These are phyloP conservation scores for Simmondsia chinensis DNA, from an alignment of 148 eudicot species.

Conservation along the genomic window DNA sequence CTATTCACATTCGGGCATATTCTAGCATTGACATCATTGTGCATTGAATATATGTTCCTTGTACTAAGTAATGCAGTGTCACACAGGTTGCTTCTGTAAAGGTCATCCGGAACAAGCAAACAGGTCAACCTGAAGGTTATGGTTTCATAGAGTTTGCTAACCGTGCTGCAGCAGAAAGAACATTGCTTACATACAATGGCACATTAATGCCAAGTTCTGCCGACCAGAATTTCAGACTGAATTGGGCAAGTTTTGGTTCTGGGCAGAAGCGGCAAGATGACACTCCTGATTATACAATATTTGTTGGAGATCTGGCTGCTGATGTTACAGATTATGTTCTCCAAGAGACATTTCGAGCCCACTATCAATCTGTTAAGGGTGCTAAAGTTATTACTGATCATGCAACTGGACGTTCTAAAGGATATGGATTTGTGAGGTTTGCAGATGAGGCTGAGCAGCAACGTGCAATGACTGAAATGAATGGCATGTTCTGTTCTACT, in stretches of 20 bases:
- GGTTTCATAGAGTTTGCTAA: slow-evolving; percentile 79
- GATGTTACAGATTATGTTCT: slow-evolving; percentile 84
- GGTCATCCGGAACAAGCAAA: slow-evolving; percentile 80
- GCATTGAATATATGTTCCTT: neutral
- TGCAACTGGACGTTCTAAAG: slow-evolving; percentile 77
- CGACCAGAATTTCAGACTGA: slow-evolving; percentile 76
- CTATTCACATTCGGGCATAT: neutral
- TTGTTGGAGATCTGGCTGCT: slow-evolving; percentile 96
- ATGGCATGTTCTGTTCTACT: slow-evolving; percentile 67
- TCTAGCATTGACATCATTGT: neutral
- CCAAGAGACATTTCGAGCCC: slow-evolving; percentile 73
- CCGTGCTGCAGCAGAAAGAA: slow-evolving; percentile 79
- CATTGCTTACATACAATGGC: slow-evolving; percentile 59
- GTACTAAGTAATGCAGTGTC: slow-evolving; percentile 5
- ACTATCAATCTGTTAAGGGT: slow-evolving; percentile 73
- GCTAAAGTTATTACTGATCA: slow-evolving; percentile 94
- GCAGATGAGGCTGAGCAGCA: slow-evolving; percentile 81
- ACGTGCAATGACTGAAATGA: slow-evolving; percentile 94
- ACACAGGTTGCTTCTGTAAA: slow-evolving; percentile 62
- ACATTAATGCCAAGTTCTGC: slow-evolving; percentile 65
- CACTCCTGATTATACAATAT: slow-evolving; percentile 62
- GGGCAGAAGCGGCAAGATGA: slow-evolving; percentile 88
- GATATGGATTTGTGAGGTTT: slow-evolving; percentile 95
- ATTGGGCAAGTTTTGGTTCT: slow-evolving; percentile 90
- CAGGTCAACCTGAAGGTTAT: slow-evolving; percentile 78